Percentiles rank a stretch among this genome's conserved stretches.
phyloP scores from a whole-genome alignment of 495 filamentous ascomycete species.

The Trypethelium eluteriae region DNA sequence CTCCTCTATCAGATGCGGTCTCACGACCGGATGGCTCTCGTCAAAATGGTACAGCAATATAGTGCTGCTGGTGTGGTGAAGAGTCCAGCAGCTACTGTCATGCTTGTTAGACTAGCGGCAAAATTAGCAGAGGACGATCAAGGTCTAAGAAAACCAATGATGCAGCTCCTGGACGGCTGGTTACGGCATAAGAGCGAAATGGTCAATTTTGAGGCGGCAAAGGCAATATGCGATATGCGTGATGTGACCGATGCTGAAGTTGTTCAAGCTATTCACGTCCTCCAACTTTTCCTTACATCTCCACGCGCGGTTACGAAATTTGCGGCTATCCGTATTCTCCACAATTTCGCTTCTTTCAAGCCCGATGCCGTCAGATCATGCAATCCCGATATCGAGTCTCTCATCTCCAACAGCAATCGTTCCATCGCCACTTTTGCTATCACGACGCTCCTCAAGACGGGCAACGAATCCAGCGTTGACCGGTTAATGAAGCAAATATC shows the following conservation, averaged over 20 bases:
- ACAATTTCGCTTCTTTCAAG: slow-evolving; percentile 91
- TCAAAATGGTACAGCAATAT: slow-evolving; percentile 99
- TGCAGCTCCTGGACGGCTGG: slow-evolving; percentile 91
- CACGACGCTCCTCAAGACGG: slow-evolving; percentile 93
- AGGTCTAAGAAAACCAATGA: slow-evolving; percentile 85
- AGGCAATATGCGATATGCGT: slow-evolving; percentile 89
- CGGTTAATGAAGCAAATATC: slow-evolving; percentile 97
- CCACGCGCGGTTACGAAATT: slow-evolving; percentile 96
- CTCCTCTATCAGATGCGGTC: slow-evolving; percentile 96
- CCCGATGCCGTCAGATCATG: slow-evolving; percentile 85
- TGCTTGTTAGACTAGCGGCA: slow-evolving; percentile 87
- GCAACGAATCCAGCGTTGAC: slow-evolving; percentile 94
- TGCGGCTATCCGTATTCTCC: slow-evolving; percentile 91
- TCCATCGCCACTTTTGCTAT: slow-evolving; percentile 98
- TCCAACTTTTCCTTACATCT: slow-evolving; percentile 95
- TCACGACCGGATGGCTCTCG: slow-evolving; percentile 93
- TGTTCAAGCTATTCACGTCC: slow-evolving; percentile 83
- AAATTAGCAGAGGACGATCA: slow-evolving; percentile 92
- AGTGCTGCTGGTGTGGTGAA: slow-evolving; percentile 84
- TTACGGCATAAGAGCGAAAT: slow-evolving; percentile 98
- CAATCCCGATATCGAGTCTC: slow-evolving; percentile 91
- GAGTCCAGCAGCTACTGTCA: slow-evolving; percentile 83
- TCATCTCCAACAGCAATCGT: slow-evolving; percentile 93
- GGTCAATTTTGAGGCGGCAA: slow-evolving; percentile 99
- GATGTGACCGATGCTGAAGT: slow-evolving; percentile 91